Evolutionary conservation across 2,329 filamentous ascomycete genomes (phyloP), one percentile per base, ranked within the genome.

Genomic region (Fusarium lateritium): DNA sequence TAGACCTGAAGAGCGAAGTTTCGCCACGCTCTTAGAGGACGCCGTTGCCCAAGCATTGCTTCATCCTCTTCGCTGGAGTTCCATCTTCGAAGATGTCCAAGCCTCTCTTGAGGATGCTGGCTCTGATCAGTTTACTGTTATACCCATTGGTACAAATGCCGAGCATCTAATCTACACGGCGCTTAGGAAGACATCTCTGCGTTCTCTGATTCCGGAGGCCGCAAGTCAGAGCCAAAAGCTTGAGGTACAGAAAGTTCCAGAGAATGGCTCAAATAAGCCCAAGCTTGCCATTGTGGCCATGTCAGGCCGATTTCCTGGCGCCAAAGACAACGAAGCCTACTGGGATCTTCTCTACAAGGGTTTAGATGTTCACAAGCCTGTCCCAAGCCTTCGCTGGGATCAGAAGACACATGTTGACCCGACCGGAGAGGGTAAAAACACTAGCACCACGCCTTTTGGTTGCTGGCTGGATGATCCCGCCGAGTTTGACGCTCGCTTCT

Each of bases 401-500:
- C 62, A 66, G 5, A 40, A 70, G 15, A 72, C 69, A 6, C 69
- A 72, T 1, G 69, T 72, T 85, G 83, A 89, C 69, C 83, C 88
- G 15, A 86, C 86, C 6, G 88, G 88, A 14, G 88, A 89, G 73
- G 83, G 79, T 45, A 88, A 88, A 76, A 92, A 91, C 79, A 91
- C 89, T 44, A 87, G 62, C 11, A 67, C 70, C 21, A 75, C 73
- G 5, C 76, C 75, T 2, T 78, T 75, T n/a, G 76, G 79, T 6
- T 78, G 76, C 67, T 78, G 89, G 80, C 87, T 92, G 44, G 86
- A 91, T 0, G 84, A 91, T 61, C 89, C 90, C 0, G 88, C 88
- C 39, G 81, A 88, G 22, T 92, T 92, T 66, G 90, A 92, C 65
- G 86, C 89, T 21, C 82, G 86, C 1, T 92, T 92, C 81, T 92